Conservation (phyloP, 129 eudicot genomes). For the Oenanthe sinensis region DNA sequence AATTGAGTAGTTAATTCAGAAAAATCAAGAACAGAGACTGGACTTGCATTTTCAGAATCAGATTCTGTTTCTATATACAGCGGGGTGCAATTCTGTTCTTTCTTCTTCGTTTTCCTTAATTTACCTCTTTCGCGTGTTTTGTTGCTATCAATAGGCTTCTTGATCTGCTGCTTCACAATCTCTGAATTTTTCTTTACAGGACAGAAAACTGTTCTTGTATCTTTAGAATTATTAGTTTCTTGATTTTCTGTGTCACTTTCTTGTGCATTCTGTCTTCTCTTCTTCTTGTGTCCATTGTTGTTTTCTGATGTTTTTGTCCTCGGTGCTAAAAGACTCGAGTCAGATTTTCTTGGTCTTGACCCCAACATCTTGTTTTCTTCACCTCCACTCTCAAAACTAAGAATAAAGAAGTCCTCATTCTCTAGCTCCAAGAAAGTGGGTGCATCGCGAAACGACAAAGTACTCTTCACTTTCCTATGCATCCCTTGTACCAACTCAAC, state of each 20-base stretch:
- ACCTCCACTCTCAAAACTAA: conserved; percentile 55
- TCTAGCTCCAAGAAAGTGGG: conserved; percentile 53
- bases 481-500: conserved; percentile 22
- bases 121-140: conserved; percentile 11
- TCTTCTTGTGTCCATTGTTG: conserved; percentile 10
- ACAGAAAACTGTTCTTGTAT: conserved; percentile 23
- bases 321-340: conserved; percentile 15
- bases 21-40: conserved; percentile 72
- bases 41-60: conserved; percentile 67
- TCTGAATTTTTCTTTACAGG: conserved; percentile 7
- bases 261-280: conserved; percentile 15
- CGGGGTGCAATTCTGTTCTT: conserved; percentile 21
- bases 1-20: conserved; percentile 32
- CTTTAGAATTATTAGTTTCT: conserved; percentile 9
- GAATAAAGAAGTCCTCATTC: conserved; percentile 65
- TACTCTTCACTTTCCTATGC: conserved; percentile 27
- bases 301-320: conserved; percentile 20
- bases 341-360: conserved; percentile 21
- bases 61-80: conserved; percentile 26
- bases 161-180: conserved; percentile 5
- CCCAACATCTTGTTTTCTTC: conserved; percentile 24
- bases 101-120: conserved; percentile 26
- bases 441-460: conserved; percentile 27
- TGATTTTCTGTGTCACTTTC: conserved; percentile 36
- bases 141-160: conserved; percentile 7